A percentile compares a stretch with the other conserved stretches of the same genome.
These are phyloP conservation scores for Pythium volutum DNA, from an alignment of 352 stramenopile genomes.

Conservation along the genomic window DNA sequence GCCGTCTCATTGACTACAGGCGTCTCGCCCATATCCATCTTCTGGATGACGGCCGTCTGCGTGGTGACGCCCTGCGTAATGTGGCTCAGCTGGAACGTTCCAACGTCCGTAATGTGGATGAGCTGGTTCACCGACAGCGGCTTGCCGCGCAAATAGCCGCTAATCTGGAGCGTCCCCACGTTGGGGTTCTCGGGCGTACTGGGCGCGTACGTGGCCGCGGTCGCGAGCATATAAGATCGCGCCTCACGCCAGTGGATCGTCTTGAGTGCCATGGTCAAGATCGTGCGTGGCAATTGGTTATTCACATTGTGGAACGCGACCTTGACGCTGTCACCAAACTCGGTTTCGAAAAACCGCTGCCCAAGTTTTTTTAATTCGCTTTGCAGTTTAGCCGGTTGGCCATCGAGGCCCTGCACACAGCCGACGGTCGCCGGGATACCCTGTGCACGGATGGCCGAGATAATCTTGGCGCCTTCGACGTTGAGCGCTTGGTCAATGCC, in stretches of 20 bases:
- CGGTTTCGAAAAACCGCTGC: constrained; percentile 86
- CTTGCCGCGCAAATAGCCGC: constrained; percentile 94
- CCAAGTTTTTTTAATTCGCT: constrained; percentile 81
- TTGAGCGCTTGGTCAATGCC: constrained; percentile 87
- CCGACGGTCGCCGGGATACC: constrained; percentile 88
- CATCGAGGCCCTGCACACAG: constrained; percentile 82
- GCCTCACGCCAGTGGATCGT: constrained; percentile 88
- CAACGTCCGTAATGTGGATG: constrained; percentile 95
- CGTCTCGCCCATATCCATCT: constrained; percentile 37
- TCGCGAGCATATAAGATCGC: constrained; percentile 86
- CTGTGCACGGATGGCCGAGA: constrained; percentile 92
- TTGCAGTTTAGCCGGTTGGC: constrained; percentile 63
- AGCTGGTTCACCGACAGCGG: constrained; percentile 95
- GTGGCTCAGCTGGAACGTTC: constrained; percentile 89
- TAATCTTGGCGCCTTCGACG: constrained; percentile 79
- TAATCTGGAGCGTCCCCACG: constrained; percentile 77
- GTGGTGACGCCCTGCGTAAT: constrained; percentile 55
- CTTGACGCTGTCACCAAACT: constrained; percentile 87
- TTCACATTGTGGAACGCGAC: constrained; percentile 73
- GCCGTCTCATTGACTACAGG: not conserved
- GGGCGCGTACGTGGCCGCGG: constrained; percentile 58
- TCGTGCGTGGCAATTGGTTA: constrained; percentile 71
- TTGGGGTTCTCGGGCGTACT: constrained; percentile 47
- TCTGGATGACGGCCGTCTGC: constrained; percentile 38
- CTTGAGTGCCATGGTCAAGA: constrained; percentile 79